phyloP scores from a whole-genome alignment of 179 eudicot species.

The Gypsophila paniculata region DNA sequence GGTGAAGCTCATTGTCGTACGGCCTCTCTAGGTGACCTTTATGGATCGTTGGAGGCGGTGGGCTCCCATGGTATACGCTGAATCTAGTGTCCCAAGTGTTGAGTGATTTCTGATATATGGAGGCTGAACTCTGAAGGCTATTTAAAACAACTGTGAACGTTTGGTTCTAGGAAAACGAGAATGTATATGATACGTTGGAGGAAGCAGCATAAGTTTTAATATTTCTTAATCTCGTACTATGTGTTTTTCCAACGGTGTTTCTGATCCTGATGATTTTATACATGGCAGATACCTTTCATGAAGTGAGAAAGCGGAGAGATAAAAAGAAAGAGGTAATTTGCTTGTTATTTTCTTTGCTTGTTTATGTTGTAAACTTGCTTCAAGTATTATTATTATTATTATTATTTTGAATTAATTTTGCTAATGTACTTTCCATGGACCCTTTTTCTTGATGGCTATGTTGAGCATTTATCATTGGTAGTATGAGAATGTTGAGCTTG shows the following conservation, averaged over 20 bases:
- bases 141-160: not conserved
- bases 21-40: not conserved
- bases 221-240: not conserved
- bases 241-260: too few species aligned
- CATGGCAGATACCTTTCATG: conserved; percentile 80
- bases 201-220: not conserved
- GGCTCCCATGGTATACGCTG: not conserved
- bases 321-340: conserved; percentile 74
- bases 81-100: not conserved
- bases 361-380: not conserved
- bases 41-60: not conserved
- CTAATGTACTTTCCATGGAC: not conserved
- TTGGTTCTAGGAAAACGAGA: not conserved
- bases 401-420: not conserved
- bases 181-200: not conserved
- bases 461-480: not conserved
- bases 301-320: conserved; percentile 75
- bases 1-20: not conserved
- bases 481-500: not conserved
- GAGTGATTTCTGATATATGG: not conserved
- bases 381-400: not conserved
- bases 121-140: not conserved
- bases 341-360: not conserved
- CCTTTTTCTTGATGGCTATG: not conserved
- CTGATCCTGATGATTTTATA: not conserved